These are phyloP conservation scores for Candolleomyces aberdarensis DNA, from an alignment of 768 basidiomycete species.

Conservation along the genomic window DNA sequence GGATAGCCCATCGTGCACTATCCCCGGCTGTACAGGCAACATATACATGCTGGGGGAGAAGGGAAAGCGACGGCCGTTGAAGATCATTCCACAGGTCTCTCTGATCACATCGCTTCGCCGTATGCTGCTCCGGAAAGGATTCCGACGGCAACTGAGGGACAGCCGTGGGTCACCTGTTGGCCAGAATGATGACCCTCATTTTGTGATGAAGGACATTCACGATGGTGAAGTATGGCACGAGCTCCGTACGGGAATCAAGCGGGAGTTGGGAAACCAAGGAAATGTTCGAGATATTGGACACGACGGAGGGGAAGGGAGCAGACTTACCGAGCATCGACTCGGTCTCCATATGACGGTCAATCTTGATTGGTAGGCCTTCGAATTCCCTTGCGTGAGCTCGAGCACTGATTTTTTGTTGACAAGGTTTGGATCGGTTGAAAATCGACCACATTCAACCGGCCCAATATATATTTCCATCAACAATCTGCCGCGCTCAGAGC, in stretches of 20 bases:
- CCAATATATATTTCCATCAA: constrained; percentile 20
- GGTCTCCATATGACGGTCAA: neutral
- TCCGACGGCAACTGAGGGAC: constrained; percentile 8
- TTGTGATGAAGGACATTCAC: constrained; percentile 21
- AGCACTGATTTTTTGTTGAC: too few relatives aligned
- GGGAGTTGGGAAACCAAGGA: neutral
- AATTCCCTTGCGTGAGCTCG: neutral
- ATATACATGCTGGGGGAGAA: constrained; percentile 8
- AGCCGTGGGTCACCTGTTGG: constrained; percentile 6
- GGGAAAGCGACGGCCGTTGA: constrained; percentile 8
- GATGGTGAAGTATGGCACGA: constrained; percentile 18
- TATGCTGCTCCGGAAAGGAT: constrained; percentile 15
- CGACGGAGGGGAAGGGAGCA: neutral
- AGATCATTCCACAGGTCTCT: constrained; percentile 16
- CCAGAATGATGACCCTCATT: constrained; percentile 18
- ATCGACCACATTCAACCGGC: constrained; percentile 23
- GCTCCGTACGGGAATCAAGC: constrained; percentile 13
- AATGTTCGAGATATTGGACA: neutral
- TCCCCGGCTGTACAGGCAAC: constrained; percentile 9
- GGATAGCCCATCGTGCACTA: neutral
- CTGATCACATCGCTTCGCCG: constrained; percentile 17
- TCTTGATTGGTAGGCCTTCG: constrained; percentile 2
- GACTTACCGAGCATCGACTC: neutral
- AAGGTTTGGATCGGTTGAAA: constrained; percentile 22
- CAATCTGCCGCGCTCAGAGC: constrained; percentile 16